Base-by-base conservation (phyloP, 768 basidiomycete species). In the Xerocomus brunneocitrinus region DNA sequence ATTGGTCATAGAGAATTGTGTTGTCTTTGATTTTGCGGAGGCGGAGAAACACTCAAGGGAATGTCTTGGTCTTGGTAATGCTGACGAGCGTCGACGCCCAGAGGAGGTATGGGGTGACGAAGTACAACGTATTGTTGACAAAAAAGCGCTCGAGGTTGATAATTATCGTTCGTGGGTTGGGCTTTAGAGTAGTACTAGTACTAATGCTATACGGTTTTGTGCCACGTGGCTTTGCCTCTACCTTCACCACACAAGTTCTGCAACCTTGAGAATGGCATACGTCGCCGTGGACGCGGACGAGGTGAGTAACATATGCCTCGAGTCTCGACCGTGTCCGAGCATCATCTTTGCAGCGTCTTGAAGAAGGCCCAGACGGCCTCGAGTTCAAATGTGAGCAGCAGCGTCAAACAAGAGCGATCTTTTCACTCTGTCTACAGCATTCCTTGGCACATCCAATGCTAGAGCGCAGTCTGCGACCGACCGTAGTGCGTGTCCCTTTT, bases 1-100 rank as follows among this genome's bases (percentile, higher is more conserved):
- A 3, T 65, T 98, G 22, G 74, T 77, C 25, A 72, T 81, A n/a
- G 85, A 89, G 36, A 98, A 98, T 66, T 82, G 87, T 52, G 90
- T 95, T 10, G 85, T 93, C 3, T 84, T 98, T 71, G 90, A 92
- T 52, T 68, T 77, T 50, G 76, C 74, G 47, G 91, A 97, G 50
- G 89, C 84, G 0, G 84, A 84, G 63, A 77, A 74, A 52, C 92
- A 93, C 66, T 65, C 75, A 35, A 71, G 67, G 52, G 75, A 75
- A 35, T 82, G 79, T 41, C 74, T 64, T 40, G 58, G 58, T 32
- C 30, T 55, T 2, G 58, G 54, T 30, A 44, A 50, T 47, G 36
- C 19, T 9, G 47, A 30, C 30, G 57, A 48, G 34, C 47, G 53
- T 49, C 65, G 50, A 35, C 65, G 55, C 22, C 81, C 84, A 0